Conservation (phyloP, 192 early-diverging fungal species). For the Podila epigama region DNA sequence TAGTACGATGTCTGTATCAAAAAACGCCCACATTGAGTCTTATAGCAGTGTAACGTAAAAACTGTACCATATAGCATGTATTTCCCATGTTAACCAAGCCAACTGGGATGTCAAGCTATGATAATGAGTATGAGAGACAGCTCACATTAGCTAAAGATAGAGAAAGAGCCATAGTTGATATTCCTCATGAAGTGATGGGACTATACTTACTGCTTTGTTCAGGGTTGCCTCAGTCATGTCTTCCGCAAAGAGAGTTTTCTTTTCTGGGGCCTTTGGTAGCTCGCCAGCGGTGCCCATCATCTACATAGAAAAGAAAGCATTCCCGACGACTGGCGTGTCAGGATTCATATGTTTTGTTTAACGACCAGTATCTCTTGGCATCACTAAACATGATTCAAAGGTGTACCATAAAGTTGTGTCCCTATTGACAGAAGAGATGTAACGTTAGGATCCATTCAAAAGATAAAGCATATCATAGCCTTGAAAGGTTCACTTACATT, state of each 20-base stretch:
- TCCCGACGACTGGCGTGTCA: too few species aligned
- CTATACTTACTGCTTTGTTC: constrained; percentile 79
- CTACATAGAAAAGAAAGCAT: too few species aligned
- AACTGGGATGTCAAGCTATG: constrained; percentile 86
- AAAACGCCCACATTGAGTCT: too few species aligned
- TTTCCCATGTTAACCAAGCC: constrained; percentile 94
- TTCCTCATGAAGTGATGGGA: too few species aligned
- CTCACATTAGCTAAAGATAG: background rate
- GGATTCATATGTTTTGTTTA: too few species aligned
- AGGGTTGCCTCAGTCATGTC: constrained; percentile 92
- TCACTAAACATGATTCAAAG: background rate
- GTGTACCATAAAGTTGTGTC: constrained; percentile 42
- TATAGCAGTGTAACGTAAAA: too few species aligned
- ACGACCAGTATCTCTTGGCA: too few species aligned
- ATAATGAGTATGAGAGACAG: too few species aligned
- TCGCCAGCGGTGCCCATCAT: constrained; percentile 98
- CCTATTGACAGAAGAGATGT: constrained; percentile 22
- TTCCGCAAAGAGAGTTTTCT: constrained; percentile 83
- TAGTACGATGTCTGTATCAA: too few species aligned
- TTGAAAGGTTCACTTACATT: constrained; percentile 53
- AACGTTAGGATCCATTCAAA: too few species aligned
- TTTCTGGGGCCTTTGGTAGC: constrained; percentile 81
- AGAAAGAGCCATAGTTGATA: background rate
- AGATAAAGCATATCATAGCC: too few species aligned
- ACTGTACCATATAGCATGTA: constrained; percentile 78